These are phyloP conservation scores for Orbilia brochopaga DNA, from an alignment of 2,329 filamentous ascomycete species.

Conservation along the genomic window DNA sequence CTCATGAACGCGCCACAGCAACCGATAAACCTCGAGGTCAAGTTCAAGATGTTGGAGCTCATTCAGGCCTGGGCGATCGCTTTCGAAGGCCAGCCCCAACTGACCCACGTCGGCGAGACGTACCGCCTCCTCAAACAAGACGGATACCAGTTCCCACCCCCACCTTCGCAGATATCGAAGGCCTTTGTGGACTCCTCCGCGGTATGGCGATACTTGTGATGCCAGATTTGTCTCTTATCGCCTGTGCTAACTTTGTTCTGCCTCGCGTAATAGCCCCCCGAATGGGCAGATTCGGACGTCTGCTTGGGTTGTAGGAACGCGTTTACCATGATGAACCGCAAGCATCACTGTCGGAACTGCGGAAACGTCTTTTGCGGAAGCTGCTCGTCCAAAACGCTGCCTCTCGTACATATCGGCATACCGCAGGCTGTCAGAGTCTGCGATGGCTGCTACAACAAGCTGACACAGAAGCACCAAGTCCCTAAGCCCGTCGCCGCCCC, in stretches of 20 bases:
- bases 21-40: constrained; percentile 78
- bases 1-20: constrained; percentile 82
- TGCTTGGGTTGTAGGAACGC: constrained; percentile 96
- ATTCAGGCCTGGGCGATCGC: constrained; percentile 93
- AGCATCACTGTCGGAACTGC: constrained; percentile 97
- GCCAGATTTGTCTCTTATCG: neutral
- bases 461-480: constrained; percentile 25
- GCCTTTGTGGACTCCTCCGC: constrained; percentile 98
- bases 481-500: constrained; percentile 55
- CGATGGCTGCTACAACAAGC: constrained; percentile 84
- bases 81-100: constrained; percentile 80
- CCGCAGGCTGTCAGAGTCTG: constrained; percentile 89
- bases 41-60: constrained; percentile 86
- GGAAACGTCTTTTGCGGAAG: constrained; percentile 96
- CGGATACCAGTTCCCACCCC: constrained; percentile 87
- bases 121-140: constrained; percentile 83
- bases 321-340: constrained; percentile 97
- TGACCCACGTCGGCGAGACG: constrained; percentile 85
- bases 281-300: constrained; percentile 97
- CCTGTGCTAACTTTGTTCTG: constrained; percentile 14
- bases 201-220: constrained; percentile 64
- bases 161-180: constrained; percentile 77
- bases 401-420: constrained; percentile 91
- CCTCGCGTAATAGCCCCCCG: constrained; percentile 71
- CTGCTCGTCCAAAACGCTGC: constrained; percentile 86